These are phyloP conservation scores for Durio zibethinus DNA, from an alignment of 345 rosid genomes.

Conservation along the genomic window DNA sequence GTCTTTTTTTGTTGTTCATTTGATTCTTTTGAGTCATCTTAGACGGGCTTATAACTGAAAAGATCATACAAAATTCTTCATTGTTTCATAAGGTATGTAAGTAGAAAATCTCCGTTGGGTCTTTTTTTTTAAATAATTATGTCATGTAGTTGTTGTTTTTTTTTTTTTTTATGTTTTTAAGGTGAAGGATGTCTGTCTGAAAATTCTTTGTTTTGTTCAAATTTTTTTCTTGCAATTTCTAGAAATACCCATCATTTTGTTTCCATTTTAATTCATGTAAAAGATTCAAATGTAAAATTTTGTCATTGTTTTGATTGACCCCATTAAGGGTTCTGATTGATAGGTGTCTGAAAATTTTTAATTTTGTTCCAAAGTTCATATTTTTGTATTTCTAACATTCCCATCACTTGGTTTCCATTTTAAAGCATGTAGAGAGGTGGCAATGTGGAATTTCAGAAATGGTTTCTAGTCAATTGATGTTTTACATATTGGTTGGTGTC, in stretches of 20 bases:
- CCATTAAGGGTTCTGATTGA: not conserved
- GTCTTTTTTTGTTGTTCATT: not conserved
- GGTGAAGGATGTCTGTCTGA: not conserved
- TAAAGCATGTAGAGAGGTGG: constrained; percentile 1
- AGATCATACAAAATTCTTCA: constrained; percentile 27
- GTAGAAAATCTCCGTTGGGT: not conserved
- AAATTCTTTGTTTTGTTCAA: not conserved
- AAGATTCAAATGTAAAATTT: constrained; percentile 7
- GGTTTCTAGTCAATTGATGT: not conserved
- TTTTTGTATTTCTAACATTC: not conserved
- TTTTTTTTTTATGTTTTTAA: not conserved
- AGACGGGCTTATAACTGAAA: constrained; percentile 22
- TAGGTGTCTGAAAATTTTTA: not conserved
- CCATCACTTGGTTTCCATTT: not conserved
- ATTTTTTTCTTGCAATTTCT: not conserved
- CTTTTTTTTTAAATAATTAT: not conserved
- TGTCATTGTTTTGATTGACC: not conserved
- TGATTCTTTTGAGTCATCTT: constrained; percentile 4
- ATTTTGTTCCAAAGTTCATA: not conserved
- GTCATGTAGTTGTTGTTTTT: not conserved
- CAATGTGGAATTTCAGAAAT: not conserved
- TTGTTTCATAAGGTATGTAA: constrained; percentile 28
- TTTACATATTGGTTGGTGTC: not conserved
- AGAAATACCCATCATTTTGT: not conserved
- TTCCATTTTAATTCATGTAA: not conserved